phyloP scores from a whole-genome alignment of 2,329 filamentous ascomycete genomes.

The Chalaropsis thielavioides region DNA sequence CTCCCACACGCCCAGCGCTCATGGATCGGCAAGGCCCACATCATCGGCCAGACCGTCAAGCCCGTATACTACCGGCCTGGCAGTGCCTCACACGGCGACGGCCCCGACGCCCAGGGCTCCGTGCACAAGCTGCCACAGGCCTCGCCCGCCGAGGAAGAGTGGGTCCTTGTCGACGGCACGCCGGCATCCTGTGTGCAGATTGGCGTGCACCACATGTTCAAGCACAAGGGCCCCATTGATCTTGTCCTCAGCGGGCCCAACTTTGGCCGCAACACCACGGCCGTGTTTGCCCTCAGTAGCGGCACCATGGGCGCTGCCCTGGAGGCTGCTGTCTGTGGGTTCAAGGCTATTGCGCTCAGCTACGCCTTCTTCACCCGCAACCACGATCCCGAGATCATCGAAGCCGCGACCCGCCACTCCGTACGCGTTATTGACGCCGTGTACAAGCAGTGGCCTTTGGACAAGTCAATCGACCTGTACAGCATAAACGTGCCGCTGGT shows the following conservation, averaged over 20 bases:
- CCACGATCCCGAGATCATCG: slow-evolving; percentile 70
- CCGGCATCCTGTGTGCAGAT: slow-evolving; percentile 73
- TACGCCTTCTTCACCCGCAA: slow-evolving; percentile 82
- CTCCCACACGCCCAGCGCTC: slow-evolving; percentile 84
- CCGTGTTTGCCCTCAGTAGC: slow-evolving; percentile 62
- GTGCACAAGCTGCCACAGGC: slow-evolving; percentile 45
- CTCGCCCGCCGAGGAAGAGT: slow-evolving; percentile 50
- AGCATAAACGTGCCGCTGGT: slow-evolving; percentile 80
- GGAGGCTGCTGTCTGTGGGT: slow-evolving; percentile 58
- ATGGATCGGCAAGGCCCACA: slow-evolving; percentile 97
- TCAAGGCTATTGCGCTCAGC: slow-evolving; percentile 63
- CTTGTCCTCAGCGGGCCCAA: slow-evolving; percentile 69
- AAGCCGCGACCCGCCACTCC: slow-evolving; percentile 57
- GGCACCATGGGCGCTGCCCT: slow-evolving; percentile 65
- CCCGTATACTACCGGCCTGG: slow-evolving; percentile 66
- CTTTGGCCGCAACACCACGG: slow-evolving; percentile 69
- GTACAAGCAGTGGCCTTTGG: slow-evolving; percentile 55
- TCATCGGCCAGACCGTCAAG: slow-evolving; percentile 76
- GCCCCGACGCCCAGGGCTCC: slow-evolving; percentile 41
- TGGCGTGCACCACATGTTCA: slow-evolving; percentile 65
- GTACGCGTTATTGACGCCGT: slow-evolving; percentile 69
- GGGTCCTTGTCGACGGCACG: slow-evolving; percentile 68
- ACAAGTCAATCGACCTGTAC: slow-evolving; percentile 64
- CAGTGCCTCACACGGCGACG: slow-evolving; percentile 27
- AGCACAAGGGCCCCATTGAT: slow-evolving; percentile 56